Percentiles rank a stretch among this genome's conserved stretches.
Conservation (phyloP, 768 basidiomycete species). For the Pholiota microspora region DNA sequence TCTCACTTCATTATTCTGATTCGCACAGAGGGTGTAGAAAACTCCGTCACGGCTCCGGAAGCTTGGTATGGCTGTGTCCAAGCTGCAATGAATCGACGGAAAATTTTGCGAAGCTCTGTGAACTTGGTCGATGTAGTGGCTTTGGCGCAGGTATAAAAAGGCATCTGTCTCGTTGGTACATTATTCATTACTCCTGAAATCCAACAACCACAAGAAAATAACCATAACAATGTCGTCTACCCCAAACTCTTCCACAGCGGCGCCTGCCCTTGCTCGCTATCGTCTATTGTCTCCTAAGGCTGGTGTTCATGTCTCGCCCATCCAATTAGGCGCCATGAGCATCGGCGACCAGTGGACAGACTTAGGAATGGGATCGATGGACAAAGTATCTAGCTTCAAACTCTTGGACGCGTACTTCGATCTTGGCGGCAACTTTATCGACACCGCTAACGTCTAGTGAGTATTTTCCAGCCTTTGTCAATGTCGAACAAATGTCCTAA, state of each 20-base stretch:
- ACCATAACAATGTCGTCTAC: not conserved
- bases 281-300: constrained; percentile 32
- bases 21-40: no score
- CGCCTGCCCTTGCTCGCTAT: constrained; percentile 18
- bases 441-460: constrained; percentile 45
- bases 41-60: no score
- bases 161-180: no score
- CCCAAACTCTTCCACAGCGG: not conserved
- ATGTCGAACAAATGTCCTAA: not conserved
- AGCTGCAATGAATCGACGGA: no score
- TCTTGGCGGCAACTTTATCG: constrained; percentile 46
- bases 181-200: no score
- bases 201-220: no score
- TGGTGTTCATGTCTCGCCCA: constrained; percentile 16
- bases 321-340: constrained; percentile 40
- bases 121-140: no score
- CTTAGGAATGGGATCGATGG: constrained; percentile 33
- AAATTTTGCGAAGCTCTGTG: no score
- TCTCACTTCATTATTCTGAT: no score
- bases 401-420: constrained; percentile 43
- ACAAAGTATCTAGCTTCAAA: constrained; percentile 42
- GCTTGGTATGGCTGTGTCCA: no score
- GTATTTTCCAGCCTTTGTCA: not conserved
- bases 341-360: constrained; percentile 38
- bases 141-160: no score